Conservation (phyloP, 331 rosid genomes). For the Ulmus americana region DNA sequence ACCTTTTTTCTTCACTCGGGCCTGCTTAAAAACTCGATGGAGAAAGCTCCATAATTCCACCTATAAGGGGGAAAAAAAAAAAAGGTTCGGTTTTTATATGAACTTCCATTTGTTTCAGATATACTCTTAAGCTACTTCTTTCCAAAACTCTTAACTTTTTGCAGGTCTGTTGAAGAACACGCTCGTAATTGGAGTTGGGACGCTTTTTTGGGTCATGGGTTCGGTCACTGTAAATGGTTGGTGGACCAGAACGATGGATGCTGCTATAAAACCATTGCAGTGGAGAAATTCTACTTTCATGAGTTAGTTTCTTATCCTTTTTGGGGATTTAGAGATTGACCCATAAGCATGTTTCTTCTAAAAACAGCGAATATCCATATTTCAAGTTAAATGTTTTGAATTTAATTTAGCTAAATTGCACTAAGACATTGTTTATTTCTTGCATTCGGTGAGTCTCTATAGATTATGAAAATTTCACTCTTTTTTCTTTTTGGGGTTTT, state of each 20-base stretch:
- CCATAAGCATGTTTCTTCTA: not conserved
- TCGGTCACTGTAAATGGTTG: constrained; percentile 23
- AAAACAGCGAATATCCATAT: not conserved
- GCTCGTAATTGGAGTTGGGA: not conserved
- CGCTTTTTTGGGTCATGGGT: constrained; percentile 27
- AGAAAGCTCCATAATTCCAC: constrained; percentile 1
- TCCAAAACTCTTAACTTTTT: not conserved
- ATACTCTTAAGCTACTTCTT: not conserved
- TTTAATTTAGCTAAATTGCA: not conserved
- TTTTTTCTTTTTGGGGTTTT: not conserved
- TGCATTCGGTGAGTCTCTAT: not conserved
- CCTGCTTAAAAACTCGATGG: not conserved
- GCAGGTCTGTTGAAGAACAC: constrained; percentile 12
- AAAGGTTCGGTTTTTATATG: constrained; percentile 1
- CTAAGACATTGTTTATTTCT: not conserved
- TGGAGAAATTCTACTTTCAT: constrained; percentile 29
- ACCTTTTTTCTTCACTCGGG: not conserved
- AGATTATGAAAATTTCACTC: not conserved
- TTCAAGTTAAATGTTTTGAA: not conserved
- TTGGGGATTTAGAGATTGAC: not conserved
- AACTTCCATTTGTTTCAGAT: not conserved
- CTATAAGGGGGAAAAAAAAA: not conserved
- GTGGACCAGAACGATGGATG: constrained; percentile 11
- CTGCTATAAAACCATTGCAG: constrained; percentile 18
- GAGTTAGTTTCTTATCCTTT: constrained; percentile 19